Percentiles rank a stretch among this genome's conserved stretches.
Conservation (phyloP, 2,329 filamentous ascomycete species). For the Fusarium sp. region DNA sequence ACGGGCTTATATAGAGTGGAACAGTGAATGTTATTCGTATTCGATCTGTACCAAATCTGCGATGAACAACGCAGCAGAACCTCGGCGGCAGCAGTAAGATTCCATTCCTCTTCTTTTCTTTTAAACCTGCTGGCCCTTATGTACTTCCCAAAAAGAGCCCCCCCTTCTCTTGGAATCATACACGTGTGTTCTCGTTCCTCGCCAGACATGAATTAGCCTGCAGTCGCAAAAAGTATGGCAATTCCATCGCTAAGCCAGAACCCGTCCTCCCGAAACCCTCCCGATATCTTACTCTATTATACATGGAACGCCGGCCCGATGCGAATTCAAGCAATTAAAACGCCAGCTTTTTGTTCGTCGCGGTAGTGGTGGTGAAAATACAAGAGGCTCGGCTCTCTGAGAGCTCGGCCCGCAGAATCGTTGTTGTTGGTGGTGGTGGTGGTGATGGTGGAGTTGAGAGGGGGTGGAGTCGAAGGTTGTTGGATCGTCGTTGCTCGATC, state of each 20-base stretch:
- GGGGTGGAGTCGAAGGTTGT: slow-evolving; percentile 26
- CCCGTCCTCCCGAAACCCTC: slow-evolving; percentile 28
- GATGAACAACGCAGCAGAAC: slow-evolving; percentile 23
- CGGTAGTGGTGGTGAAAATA: slow-evolving; percentile 34
- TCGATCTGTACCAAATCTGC: slow-evolving; percentile 38
- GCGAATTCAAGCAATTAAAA: slow-evolving; percentile 43
- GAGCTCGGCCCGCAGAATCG: slow-evolving; percentile 18
- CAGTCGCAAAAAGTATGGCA: slow-evolving; percentile 35
- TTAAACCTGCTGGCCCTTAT: slow-evolving; percentile 10
- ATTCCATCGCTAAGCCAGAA: slow-evolving; percentile 43
- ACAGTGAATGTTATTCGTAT: slow-evolving; percentile 43
- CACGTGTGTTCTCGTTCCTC: slow-evolving; percentile 27
- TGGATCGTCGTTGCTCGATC: slow-evolving; percentile 23
- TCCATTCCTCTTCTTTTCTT: slow-evolving; percentile 20
- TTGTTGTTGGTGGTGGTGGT: slow-evolving; percentile 23
- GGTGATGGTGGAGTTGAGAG: slow-evolving; percentile 44
- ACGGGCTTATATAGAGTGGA: slow-evolving; percentile 14
- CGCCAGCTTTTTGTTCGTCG: slow-evolving; percentile 36
- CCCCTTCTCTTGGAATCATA: slow-evolving; percentile 28
- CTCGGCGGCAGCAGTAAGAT: slow-evolving; percentile 22
- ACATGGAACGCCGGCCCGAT: slow-evolving; percentile 52
- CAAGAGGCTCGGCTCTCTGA: slow-evolving; percentile 26
- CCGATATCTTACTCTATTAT: slow-evolving; percentile 45
- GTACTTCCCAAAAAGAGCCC: slow-evolving; percentile 8
- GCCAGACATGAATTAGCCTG: slow-evolving; percentile 32